Percentiles rank a stretch among this genome's conserved stretches.
phyloP scores from a whole-genome alignment of 228 moss, liverwort and hornwort genomes.

The Sphagnum magellanicum region DNA sequence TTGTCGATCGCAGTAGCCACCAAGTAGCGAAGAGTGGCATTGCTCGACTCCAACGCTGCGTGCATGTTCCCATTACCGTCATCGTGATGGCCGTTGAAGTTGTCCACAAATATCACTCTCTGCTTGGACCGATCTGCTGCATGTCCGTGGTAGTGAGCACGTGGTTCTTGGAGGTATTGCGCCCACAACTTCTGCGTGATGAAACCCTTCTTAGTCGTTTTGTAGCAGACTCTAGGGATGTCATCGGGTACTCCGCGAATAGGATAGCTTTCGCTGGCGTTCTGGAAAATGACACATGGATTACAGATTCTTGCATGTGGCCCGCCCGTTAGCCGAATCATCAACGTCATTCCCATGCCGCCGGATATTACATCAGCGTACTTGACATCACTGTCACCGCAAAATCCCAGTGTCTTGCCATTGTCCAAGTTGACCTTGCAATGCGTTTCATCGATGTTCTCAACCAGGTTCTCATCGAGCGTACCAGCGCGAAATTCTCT shows the following conservation, averaged over 20 bases:
- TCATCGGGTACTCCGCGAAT: slow-evolving; percentile 9
- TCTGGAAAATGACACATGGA: slow-evolving; percentile 14
- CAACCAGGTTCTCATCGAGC: slow-evolving; percentile 14
- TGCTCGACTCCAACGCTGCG: too few species aligned
- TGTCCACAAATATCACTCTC: too few species aligned
- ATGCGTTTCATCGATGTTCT: slow-evolving; percentile 23
- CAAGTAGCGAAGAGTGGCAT: too few species aligned
- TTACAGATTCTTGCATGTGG: slow-evolving; percentile 1
- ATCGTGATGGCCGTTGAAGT: too few species aligned
- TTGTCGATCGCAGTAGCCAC: too few species aligned
- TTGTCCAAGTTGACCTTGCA: slow-evolving; percentile 13
- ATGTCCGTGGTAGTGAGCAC: not conserved
- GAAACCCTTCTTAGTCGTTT: slow-evolving; percentile 4
- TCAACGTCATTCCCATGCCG: slow-evolving; percentile 11
- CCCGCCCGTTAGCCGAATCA: slow-evolving; percentile 7
- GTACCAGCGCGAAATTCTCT: not conserved
- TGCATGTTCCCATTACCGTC: too few species aligned
- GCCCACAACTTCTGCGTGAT: slow-evolving; percentile 1
- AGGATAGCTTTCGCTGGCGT: slow-evolving; percentile 7
- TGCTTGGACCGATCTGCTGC: too few species aligned
- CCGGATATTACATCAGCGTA: slow-evolving; percentile 14
- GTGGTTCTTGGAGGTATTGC: slow-evolving; percentile 4
- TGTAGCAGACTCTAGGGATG: slow-evolving; percentile 1
- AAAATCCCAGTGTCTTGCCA: slow-evolving; percentile 6
- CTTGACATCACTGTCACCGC: slow-evolving; percentile 12